Percentiles rank a stretch among this genome's conserved stretches.
Conservation (phyloP, 129 eudicot species). For the Lactuca sativa region DNA sequence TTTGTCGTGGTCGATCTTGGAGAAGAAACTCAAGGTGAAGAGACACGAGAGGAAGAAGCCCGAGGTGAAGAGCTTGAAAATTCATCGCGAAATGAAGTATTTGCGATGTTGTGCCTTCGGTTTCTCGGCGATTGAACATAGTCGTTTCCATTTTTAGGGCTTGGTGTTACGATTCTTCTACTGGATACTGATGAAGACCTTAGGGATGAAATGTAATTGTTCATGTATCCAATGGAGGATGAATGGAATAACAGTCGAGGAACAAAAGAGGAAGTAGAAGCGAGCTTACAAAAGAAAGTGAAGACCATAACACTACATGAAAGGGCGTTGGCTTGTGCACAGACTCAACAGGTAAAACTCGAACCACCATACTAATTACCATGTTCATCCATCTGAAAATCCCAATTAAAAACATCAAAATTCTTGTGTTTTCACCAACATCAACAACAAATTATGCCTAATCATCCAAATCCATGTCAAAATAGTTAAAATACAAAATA, state of each 20-base stretch:
- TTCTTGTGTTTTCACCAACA: not conserved
- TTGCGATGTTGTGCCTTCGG: too few relatives aligned
- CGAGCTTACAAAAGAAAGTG: constrained; percentile 27
- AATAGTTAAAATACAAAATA: too few relatives aligned
- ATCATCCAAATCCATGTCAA: too few relatives aligned
- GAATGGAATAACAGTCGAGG: constrained; percentile 41
- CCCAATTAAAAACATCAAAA: not conserved
- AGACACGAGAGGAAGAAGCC: too few relatives aligned
- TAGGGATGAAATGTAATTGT: not conserved
- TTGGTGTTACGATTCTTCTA: too few relatives aligned
- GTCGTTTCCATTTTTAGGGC: too few relatives aligned
- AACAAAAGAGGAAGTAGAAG: constrained; percentile 38
- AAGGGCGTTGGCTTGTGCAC: constrained; percentile 41
- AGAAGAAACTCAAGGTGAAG: too few relatives aligned
- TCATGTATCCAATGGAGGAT: constrained; percentile 16
- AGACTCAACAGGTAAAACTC: constrained; percentile 40
- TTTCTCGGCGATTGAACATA: too few relatives aligned
- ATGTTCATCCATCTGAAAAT: not conserved
- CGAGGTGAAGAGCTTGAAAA: too few relatives aligned
- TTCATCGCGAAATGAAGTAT: too few relatives aligned
- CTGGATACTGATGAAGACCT: too few relatives aligned
- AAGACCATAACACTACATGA: constrained; percentile 43
- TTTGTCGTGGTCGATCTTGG: too few relatives aligned
- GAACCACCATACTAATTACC: not conserved
- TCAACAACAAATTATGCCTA: constrained; percentile 24